A percentile compares a stretch with the other conserved stretches of the same genome.
Evolutionary conservation across 768 basidiomycete genomes (phyloP).

Genomic region (Collybiopsis luxurians): DNA sequence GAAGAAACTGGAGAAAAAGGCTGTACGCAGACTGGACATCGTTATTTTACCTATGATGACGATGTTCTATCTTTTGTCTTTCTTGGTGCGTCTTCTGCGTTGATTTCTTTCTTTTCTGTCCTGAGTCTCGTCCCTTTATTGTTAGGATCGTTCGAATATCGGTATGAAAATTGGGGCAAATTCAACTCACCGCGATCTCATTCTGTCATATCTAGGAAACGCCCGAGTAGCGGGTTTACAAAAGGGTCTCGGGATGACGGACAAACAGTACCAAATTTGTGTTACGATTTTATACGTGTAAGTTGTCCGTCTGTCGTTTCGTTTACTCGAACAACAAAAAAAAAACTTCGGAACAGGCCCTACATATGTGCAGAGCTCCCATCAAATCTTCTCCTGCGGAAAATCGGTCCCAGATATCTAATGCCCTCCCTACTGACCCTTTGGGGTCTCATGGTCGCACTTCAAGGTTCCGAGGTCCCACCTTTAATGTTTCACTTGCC

Average conservation of each 20-base stretch:
- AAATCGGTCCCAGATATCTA: constrained; percentile 44
- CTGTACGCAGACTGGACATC: constrained; percentile 23
- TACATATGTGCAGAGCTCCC: constrained; percentile 49
- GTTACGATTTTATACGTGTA: constrained; percentile 29
- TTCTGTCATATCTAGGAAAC: constrained; percentile 28
- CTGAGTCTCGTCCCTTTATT: background rate
- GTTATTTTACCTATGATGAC: constrained; percentile 33
- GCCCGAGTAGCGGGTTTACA: constrained; percentile 49
- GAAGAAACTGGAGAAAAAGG: constrained; percentile 13
- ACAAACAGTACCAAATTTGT: constrained; percentile 34
- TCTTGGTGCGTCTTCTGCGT: constrained; percentile 25
- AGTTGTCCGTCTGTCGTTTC: constrained; percentile 8
- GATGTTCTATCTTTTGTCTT: constrained; percentile 36
- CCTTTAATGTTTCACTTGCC: background rate
- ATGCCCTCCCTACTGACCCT: constrained; percentile 45
- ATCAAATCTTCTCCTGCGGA: constrained; percentile 42
- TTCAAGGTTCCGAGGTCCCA: constrained; percentile 35
- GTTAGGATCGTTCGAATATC: constrained; percentile 32
- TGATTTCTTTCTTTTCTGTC: background rate
- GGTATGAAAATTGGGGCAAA: constrained; percentile 14
- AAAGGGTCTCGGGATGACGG: constrained; percentile 35
- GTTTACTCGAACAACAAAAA: background rate
- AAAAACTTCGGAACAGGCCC: constrained; percentile 20
- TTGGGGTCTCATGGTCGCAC: constrained; percentile 49
- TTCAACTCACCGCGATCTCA: background rate